phyloP scores from a whole-genome alignment of 345 rosid genomes.

The Euclidium syriacum region DNA sequence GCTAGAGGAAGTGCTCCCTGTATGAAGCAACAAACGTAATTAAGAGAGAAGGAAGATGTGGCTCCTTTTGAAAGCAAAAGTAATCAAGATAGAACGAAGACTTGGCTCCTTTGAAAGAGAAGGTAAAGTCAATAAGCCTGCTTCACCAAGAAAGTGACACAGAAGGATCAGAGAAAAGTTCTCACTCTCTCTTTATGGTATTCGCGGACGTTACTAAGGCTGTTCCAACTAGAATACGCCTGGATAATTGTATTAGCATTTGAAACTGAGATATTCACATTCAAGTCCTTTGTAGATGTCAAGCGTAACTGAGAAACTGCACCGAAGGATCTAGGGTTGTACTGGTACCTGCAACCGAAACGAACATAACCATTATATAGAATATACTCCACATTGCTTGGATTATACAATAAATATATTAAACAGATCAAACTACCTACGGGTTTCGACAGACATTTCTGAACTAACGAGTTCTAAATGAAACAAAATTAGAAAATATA shows the following conservation, averaged over 20 bases:
- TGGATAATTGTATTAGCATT: slow-evolving; percentile 89
- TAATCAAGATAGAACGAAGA: slow-evolving; percentile 2
- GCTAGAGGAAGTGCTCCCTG: slow-evolving; percentile 54
- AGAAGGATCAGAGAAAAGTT: slow-evolving; percentile 5
- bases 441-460: background rate
- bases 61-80: background rate
- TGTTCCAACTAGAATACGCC: slow-evolving; percentile 97
- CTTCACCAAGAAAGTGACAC: slow-evolving; percentile 5
- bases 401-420: slow-evolving; percentile 2
- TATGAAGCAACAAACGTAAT: slow-evolving; percentile 11
- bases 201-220: slow-evolving; percentile 53
- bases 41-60: slow-evolving; percentile 4
- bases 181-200: slow-evolving; percentile 45
- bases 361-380: slow-evolving; percentile 18
- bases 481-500: slow-evolving; percentile 17
- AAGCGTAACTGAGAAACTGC: slow-evolving; percentile 85
- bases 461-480: background rate
- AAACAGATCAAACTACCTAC: background rate
- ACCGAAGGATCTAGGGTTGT: slow-evolving; percentile 63
- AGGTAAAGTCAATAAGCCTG: background rate
- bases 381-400: background rate
- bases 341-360: slow-evolving; percentile 62
- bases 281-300: slow-evolving; percentile 67
- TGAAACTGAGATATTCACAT: slow-evolving; percentile 77
- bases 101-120: background rate